These are phyloP conservation scores for Alternaria hordeiaustralica DNA, from an alignment of 2,329 filamentous ascomycete species.

Conservation along the genomic window DNA sequence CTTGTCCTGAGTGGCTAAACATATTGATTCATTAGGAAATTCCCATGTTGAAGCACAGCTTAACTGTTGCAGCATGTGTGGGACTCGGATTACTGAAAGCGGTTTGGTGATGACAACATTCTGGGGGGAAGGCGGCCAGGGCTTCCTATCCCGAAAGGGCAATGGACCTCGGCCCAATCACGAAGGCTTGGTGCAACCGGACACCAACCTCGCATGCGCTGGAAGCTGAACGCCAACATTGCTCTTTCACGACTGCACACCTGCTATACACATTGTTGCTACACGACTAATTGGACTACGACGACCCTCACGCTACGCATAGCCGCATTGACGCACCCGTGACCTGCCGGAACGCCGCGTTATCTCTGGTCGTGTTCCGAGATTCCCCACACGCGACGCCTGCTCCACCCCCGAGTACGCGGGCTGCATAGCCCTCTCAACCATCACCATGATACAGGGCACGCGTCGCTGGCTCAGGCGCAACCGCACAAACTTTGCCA, in stretches of 20 bases:
- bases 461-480: constrained; percentile 90
- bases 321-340: constrained; percentile 6
- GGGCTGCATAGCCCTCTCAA: constrained; percentile 5
- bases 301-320: neutral
- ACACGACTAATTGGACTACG: too few relatives aligned
- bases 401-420: constrained; percentile 9
- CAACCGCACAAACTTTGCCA: constrained; percentile 87
- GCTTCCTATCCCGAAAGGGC: constrained; percentile 17
- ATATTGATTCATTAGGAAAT: too few relatives aligned
- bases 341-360: constrained; percentile 10
- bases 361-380: constrained; percentile 1
- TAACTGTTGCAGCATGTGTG: neutral
- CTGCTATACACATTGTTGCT: neutral
- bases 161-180: constrained; percentile 25
- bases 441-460: constrained; percentile 65
- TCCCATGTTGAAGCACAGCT: neutral
- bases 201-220: constrained; percentile 16
- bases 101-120: neutral
- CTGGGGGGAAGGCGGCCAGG: constrained; percentile 6
- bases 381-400: constrained; percentile 23
- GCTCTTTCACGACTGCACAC: neutral
- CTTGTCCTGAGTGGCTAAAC: neutral
- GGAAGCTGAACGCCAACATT: neutral
- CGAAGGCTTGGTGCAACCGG: constrained; percentile 3
- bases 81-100: neutral